phyloP scores from a whole-genome alignment of 495 filamentous ascomycete genomes.

The Sporormia fimetaria region DNA sequence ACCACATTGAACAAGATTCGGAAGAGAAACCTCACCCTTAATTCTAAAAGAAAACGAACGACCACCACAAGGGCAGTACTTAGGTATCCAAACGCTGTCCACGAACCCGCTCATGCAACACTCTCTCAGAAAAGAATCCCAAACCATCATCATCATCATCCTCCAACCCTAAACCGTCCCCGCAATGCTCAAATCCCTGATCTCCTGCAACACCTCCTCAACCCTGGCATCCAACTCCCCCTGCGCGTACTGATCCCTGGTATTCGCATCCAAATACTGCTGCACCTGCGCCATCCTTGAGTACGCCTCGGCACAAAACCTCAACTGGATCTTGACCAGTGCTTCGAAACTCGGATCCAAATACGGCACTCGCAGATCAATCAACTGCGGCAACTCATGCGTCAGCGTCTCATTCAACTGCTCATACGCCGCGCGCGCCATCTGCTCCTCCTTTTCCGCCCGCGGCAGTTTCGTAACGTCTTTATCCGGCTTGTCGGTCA shows the following conservation, averaged over 20 bases:
- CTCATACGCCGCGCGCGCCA: conserved; percentile 88
- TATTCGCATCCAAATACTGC: conserved; percentile 95
- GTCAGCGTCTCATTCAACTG: conserved; percentile 91
- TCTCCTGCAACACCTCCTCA: conserved; percentile 94
- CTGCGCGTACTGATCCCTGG: conserved; percentile 87
- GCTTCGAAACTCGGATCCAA: conserved; percentile 95
- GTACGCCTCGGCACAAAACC: conserved; percentile 97
- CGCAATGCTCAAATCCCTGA: conserved; percentile 89
- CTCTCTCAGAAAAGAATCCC: not conserved
- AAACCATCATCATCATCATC: not conserved
- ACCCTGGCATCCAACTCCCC: conserved; percentile 85
- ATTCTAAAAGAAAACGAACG: no score
- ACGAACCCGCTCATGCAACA: not conserved
- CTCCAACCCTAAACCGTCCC: conserved; percentile 45
- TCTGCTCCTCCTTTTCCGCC: conserved; percentile 85
- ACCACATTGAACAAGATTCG: no score
- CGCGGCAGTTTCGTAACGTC: conserved; percentile 88
- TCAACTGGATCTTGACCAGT: conserved; percentile 92
- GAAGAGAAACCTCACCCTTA: no score
- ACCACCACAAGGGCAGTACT: no score
- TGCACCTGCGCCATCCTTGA: conserved; percentile 96
- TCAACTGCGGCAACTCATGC: conserved; percentile 87
- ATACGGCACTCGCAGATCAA: conserved; percentile 93
- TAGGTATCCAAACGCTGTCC: not conserved
- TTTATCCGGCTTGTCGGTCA: conserved; percentile 97